Evolutionary conservation across 768 basidiomycete genomes (phyloP).

Genomic region (Tulasnella sp.): DNA sequence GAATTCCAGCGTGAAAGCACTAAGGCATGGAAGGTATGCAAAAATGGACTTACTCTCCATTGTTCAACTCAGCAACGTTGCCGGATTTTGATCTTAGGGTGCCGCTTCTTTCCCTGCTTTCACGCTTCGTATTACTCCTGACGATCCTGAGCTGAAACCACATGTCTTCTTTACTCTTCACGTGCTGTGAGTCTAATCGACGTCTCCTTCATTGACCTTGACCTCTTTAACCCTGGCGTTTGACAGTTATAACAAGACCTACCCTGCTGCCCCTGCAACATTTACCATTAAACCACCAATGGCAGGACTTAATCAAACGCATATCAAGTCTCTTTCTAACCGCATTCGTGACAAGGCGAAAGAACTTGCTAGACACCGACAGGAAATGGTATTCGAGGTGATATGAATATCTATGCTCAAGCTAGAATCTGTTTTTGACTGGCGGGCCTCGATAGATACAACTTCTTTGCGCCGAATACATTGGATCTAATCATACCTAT

Average conservation of each 20-base stretch:
- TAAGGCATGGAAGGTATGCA: slow-evolving; percentile 67
- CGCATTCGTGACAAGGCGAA: slow-evolving; percentile 54
- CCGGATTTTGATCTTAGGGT: slow-evolving; percentile 32
- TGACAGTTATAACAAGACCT: slow-evolving; percentile 6
- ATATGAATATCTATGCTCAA: slow-evolving; percentile 23
- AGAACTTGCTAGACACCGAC: slow-evolving; percentile 38
- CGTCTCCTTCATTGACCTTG: neutral
- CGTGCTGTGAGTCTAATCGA: slow-evolving; percentile 41
- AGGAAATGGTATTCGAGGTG: slow-evolving; percentile 71
- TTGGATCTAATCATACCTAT: slow-evolving; percentile 35
- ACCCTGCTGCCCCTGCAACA: slow-evolving; percentile 5
- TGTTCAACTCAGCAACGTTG: neutral
- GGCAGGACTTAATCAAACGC: slow-evolving; percentile 37
- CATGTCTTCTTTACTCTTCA: slow-evolving; percentile 56
- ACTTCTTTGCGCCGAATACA: neutral
- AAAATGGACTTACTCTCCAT: neutral
- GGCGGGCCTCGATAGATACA: slow-evolving; percentile 1
- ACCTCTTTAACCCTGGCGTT: neutral
- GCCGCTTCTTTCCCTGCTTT: slow-evolving; percentile 63
- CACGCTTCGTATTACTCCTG: slow-evolving; percentile 56
- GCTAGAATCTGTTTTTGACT: too few relatives aligned
- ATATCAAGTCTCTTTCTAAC: slow-evolving; percentile 43
- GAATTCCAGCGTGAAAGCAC: slow-evolving; percentile 59
- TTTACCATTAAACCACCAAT: slow-evolving; percentile 13
- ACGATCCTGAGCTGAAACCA: slow-evolving; percentile 40